These are phyloP conservation scores for Metschnikowia proteae DNA, from an alignment of 805 yeast genomes.

Conservation along the genomic window DNA sequence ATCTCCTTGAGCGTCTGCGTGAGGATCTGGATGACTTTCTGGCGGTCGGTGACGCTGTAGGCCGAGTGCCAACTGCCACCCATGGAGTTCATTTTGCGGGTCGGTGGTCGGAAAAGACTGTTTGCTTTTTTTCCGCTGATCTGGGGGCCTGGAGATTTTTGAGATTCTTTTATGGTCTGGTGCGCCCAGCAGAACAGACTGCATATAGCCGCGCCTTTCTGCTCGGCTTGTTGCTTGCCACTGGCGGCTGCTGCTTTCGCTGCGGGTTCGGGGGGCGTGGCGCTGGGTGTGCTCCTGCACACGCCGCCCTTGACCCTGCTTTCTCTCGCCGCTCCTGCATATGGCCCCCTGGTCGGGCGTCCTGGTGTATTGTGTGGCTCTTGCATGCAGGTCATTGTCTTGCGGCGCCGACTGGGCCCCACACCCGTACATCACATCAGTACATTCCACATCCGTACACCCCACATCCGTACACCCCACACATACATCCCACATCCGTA, in stretches of 20 bases:
- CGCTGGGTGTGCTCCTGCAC: no score
- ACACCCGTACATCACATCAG: no score
- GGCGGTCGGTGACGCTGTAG: constrained; percentile 31
- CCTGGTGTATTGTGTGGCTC: no score
- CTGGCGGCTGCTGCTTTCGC: neutral
- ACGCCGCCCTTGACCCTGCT: no score
- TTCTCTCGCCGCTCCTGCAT: no score
- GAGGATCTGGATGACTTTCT: constrained; percentile 38
- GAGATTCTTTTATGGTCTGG: neutral
- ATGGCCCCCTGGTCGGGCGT: no score
- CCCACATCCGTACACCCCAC: no score
- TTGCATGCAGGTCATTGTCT: no score
- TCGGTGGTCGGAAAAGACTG: neutral
- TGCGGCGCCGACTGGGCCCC: no score
- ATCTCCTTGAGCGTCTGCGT: constrained; percentile 36
- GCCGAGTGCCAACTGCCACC: constrained; percentile 26
- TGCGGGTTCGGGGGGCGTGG: no score
- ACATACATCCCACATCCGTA: no score
- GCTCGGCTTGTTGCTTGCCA: neutral
- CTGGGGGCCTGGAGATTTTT: neutral
- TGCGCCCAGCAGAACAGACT: constrained; percentile 4
- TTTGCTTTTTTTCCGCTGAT: neutral
- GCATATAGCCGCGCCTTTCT: neutral
- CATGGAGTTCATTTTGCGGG: constrained; percentile 17
- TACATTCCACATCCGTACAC: no score